Evolutionary conservation across 2,329 filamentous ascomycete genomes (phyloP).

Genomic region (Fusarium guadeloupense): DNA sequence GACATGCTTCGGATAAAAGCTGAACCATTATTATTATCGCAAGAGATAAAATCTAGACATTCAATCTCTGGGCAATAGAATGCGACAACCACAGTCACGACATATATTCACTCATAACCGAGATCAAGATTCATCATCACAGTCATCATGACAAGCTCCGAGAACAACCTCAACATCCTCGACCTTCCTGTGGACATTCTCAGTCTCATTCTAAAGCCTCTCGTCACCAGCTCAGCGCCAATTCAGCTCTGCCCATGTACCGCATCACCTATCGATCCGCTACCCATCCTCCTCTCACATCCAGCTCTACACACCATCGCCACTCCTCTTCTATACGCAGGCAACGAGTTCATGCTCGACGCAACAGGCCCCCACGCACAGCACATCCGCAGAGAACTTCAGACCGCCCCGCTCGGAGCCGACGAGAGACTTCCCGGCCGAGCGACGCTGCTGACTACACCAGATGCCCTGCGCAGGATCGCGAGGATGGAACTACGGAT

Average conservation of each 20-base stretch:
- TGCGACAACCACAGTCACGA: not conserved
- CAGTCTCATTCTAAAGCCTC: constrained; percentile 44
- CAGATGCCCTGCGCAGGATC: constrained; percentile 41
- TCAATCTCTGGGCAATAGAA: not conserved
- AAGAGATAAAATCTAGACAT: not conserved
- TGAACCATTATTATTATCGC: not conserved
- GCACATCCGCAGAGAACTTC: constrained; percentile 41
- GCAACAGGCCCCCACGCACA: constrained; percentile 41
- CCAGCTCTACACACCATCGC: constrained; percentile 47
- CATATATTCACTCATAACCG: not conserved
- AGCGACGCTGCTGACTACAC: constrained; percentile 38
- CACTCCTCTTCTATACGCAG: constrained; percentile 46
- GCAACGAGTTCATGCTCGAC: constrained; percentile 46
- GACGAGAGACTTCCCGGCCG: constrained; percentile 20
- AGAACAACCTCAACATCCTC: constrained; percentile 42
- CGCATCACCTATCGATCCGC: constrained; percentile 32
- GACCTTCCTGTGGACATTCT: constrained; percentile 49
- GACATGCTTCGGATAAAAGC: constrained; percentile 3
- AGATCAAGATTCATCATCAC: constrained; percentile 2
- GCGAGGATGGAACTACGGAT: constrained; percentile 43
- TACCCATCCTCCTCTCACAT: constrained; percentile 47
- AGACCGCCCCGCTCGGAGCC: constrained; percentile 20
- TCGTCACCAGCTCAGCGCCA: constrained; percentile 38
- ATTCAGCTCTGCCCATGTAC: constrained; percentile 46
- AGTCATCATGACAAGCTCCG: constrained; percentile 20